These are phyloP conservation scores for Rhodosorus marinus DNA, from an alignment of 23 red algal genomes.

Conservation along the genomic window DNA sequence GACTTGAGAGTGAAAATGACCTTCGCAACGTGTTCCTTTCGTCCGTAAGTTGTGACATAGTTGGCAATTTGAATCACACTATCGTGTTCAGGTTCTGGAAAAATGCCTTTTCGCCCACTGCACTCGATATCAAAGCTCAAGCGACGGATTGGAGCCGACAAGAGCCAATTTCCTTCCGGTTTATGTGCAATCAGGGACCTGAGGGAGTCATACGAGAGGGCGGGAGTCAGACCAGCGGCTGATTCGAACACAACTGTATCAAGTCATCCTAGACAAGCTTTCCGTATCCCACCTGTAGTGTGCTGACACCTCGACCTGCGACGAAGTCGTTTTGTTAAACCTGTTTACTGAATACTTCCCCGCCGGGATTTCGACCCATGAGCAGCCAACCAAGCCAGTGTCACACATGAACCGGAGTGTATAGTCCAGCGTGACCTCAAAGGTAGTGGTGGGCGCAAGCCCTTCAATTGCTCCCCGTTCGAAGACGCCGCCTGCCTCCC, in stretches of 20 bases:
- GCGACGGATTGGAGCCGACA: constrained; percentile 63
- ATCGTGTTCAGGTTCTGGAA: constrained; percentile 87
- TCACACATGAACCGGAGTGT: constrained; percentile 92
- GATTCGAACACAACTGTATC: background rate
- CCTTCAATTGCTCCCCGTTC: constrained; percentile 13
- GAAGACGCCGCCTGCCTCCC: constrained; percentile 14
- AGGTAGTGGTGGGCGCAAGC: constrained; percentile 14
- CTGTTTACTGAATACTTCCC: constrained; percentile 17
- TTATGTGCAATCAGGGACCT: constrained; percentile 68
- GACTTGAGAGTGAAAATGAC: constrained; percentile 81
- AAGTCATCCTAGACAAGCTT: constrained; percentile 1
- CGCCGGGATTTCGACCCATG: constrained; percentile 67
- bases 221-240: background rate
- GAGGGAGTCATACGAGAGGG: background rate
- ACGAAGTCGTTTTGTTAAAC: background rate
- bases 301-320: constrained; percentile 77
- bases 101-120: constrained; percentile 64
- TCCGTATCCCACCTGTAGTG: too few relatives aligned
- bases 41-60: constrained; percentile 60
- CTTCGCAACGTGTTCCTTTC: constrained; percentile 1
- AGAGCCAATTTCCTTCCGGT: constrained; percentile 70
- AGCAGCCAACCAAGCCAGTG: constrained; percentile 57
- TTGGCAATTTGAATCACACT: constrained; percentile 96
- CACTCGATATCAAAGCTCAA: constrained; percentile 97
- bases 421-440: constrained; percentile 76